Base-by-base conservation (phyloP, 345 rosid species). In the Raphanus sativus region DNA sequence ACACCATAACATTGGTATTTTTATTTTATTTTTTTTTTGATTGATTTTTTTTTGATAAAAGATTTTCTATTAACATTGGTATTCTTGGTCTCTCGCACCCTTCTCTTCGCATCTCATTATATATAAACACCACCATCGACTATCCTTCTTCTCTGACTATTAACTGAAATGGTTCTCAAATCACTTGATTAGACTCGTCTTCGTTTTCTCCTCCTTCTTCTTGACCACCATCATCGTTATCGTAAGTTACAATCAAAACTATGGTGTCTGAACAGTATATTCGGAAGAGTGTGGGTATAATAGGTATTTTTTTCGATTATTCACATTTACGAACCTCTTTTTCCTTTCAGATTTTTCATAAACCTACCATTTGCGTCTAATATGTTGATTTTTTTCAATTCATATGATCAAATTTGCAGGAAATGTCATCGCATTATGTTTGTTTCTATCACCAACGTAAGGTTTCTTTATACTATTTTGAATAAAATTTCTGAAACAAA, bases 361-460 rank as follows among this genome's bases (percentile, higher is more conserved):
- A 48, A 6, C 55, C 55, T 48, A 48, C 55, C 8, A 5, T 48
- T 75, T 30, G 17, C 59, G 12, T 13, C 38, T 54, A 62, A 70
- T 15, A 55, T 11, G 7, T 15, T 12, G 55, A 30, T 48, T 17
- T 56, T 21, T 28, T 74, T 12, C 36, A 50, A 30, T 26, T 67
- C 6, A 0, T 33, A 28, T 76, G 66, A 66, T 73, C 42, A 1
- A 65, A 25, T 32, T 79, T 83, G 17, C 90, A 94, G 98, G 98
- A 58, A 94, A 94, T 67, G 65, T 74, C 67, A 90, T 91, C 84
- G 82, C 98, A 1, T 81, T 92, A 70, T 83, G 86, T 82, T 63
- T 91, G 83, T 94, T 94, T 85, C 71, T 91, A 64, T 94, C 98
- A 17, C 98, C 98, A 1, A 81, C 77, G 98, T 91, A 88, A 88